phyloP scores from a whole-genome alignment of 345 rosid species.

The sweet orange (Citrus sinensis) region DNA sequence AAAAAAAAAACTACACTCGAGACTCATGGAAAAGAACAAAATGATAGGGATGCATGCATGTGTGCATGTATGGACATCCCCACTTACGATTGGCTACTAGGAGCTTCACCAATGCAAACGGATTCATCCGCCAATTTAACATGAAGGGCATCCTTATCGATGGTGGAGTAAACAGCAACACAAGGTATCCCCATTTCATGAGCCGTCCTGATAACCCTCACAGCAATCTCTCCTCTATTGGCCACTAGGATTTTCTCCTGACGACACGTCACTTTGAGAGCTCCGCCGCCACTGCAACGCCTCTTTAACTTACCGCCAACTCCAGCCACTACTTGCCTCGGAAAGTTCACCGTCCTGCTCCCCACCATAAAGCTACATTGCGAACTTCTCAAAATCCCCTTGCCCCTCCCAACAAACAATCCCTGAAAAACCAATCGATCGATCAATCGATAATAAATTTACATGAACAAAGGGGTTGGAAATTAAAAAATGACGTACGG shows the following conservation, averaged over 20 bases:
- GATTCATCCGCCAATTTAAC: slow-evolving; percentile 95
- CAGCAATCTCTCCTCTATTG: slow-evolving; percentile 96
- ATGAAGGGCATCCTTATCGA: slow-evolving; percentile 94
- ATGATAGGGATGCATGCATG: background rate
- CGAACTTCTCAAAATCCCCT: slow-evolving; percentile 44
- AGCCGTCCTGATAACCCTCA: slow-evolving; percentile 90
- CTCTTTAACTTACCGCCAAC: slow-evolving; percentile 34
- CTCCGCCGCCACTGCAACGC: slow-evolving; percentile 38
- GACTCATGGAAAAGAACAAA: background rate
- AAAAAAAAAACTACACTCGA: too few species aligned
- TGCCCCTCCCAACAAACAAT: slow-evolving; percentile 39
- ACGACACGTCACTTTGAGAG: slow-evolving; percentile 55
- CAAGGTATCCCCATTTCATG: slow-evolving; percentile 98
- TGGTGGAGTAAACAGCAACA: slow-evolving; percentile 95
- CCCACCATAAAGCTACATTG: slow-evolving; percentile 67
- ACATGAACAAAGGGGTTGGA: background rate
- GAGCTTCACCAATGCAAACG: slow-evolving; percentile 98
- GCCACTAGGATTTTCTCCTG: slow-evolving; percentile 89
- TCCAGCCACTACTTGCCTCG: slow-evolving; percentile 36
- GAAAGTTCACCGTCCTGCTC: slow-evolving; percentile 42
- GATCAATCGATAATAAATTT: background rate
- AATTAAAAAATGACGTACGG: slow-evolving; percentile 37
- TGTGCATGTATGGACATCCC: too few species aligned
- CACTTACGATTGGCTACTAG: slow-evolving; percentile 94
- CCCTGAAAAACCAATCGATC: slow-evolving; percentile 34